These are phyloP conservation scores for Butyriboletus pseudospeciosus DNA, from an alignment of 1,284 basidiomycete genomes.

Conservation along the genomic window DNA sequence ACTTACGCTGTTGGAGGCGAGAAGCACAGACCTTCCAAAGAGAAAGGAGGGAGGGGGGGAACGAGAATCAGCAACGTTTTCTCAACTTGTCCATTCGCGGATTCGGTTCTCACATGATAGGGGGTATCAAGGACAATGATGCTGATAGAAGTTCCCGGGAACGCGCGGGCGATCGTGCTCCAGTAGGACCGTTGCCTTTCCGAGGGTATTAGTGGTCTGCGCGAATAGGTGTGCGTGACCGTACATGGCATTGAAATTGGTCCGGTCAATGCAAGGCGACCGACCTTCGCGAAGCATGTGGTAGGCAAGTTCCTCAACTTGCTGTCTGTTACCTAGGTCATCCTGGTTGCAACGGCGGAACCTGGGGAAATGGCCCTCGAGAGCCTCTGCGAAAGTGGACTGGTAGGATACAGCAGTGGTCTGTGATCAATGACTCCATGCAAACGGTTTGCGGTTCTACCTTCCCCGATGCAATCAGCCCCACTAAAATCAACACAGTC, in stretches of 20 bases:
- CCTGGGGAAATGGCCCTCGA: conserved; percentile 52
- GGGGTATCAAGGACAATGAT: conserved; percentile 70
- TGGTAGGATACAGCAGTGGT: background rate
- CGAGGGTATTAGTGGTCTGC: conserved; percentile 1
- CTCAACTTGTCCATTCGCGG: conserved; percentile 9
- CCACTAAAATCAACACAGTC: conserved; percentile 63
- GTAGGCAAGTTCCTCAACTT: conserved; percentile 55
- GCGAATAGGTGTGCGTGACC: conserved; percentile 19
- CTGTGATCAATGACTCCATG: background rate
- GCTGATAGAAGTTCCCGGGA: conserved; percentile 56
- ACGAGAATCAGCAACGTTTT: conserved; percentile 12
- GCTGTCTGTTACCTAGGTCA: conserved; percentile 51
- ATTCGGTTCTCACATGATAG: conserved; percentile 53
- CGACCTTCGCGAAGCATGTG: conserved; percentile 47
- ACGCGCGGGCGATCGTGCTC: conserved; percentile 63
- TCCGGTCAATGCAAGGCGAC: conserved; percentile 70
- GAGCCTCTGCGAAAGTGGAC: conserved; percentile 68
- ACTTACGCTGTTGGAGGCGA: conserved; percentile 19
- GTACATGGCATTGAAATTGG: conserved; percentile 63
- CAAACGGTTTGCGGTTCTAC: conserved; percentile 32
- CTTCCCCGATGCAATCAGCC: conserved; percentile 67
- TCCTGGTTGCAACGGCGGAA: conserved; percentile 71
- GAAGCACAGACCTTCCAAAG: conserved; percentile 17
- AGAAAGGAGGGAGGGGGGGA: background rate
- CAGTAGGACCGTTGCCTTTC: conserved; percentile 64